Conservation (phyloP, 345 rosid species). For the Nephelium lappaceum region DNA sequence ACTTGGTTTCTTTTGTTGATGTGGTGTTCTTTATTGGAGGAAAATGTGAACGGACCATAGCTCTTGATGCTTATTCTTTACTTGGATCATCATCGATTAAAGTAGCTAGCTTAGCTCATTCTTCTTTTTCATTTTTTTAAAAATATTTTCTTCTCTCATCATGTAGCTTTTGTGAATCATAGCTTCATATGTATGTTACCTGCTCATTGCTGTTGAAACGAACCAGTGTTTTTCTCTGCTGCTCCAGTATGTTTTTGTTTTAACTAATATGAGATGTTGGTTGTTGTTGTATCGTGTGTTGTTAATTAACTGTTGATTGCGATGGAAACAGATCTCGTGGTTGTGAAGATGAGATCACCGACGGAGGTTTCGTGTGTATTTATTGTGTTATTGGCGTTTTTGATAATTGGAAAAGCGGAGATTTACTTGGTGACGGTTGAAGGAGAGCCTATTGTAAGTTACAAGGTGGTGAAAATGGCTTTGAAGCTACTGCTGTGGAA, state of each 20-base stretch:
- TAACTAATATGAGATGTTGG: neutral
- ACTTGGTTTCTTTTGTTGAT: neutral
- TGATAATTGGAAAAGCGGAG: constrained; percentile 57
- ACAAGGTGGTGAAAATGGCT: constrained; percentile 87
- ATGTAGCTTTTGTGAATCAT: too few species aligned
- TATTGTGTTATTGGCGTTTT: constrained; percentile 37
- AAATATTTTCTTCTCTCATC: constrained; percentile 6
- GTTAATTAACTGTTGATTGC: constrained; percentile 11
- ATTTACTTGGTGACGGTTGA: constrained; percentile 82
- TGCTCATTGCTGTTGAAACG: constrained; percentile 9
- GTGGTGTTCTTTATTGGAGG: constrained; percentile 14
- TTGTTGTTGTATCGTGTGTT: constrained; percentile 13
- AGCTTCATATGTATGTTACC: neutral
- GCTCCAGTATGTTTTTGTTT: constrained; percentile 11
- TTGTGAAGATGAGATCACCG: constrained; percentile 33
- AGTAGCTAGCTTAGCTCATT: constrained; percentile 7
- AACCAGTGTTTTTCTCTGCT: constrained; percentile 6
- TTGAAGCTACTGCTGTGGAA: constrained; percentile 87
- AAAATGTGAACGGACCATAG: constrained; percentile 20
- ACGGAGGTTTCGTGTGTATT: constrained; percentile 29
- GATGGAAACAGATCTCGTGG: constrained; percentile 44
- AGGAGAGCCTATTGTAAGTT: constrained; percentile 91
- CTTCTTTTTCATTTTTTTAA: neutral
- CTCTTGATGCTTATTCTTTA: constrained; percentile 40
- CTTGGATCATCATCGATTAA: constrained; percentile 33